Base-by-base conservation (phyloP, 2,329 filamentous ascomycete genomes). In the Plenodomus tracheiphilus region DNA sequence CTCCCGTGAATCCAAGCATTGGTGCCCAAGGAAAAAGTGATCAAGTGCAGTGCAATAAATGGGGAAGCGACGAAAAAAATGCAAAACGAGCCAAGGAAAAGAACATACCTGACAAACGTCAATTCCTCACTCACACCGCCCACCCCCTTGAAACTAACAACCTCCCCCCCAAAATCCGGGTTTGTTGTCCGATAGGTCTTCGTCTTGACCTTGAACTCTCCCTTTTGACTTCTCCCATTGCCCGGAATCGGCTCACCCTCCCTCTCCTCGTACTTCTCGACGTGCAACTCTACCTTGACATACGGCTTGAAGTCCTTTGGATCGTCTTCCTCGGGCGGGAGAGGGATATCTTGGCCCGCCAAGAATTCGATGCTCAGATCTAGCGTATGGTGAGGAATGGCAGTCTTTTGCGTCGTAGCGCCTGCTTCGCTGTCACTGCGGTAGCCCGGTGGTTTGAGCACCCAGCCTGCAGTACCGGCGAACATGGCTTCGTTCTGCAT, bases 401-500 rank as follows among this genome's bases (percentile, higher is more conserved):
- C 77, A 19, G 78, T 73, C 37, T 75, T 74, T 46, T 81, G 77
- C 28, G 57, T 66, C 8, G 45, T 59, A 15, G 28, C 28, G 28
- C 13, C 9, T 20, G 50, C 70, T 32, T 50, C 51, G 47, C 64
- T 74, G 51, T 54, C 62, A 53, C 70, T 74, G 40, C 85, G 86
- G 69, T 91, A 94, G 15, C 87, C 87, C 25, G 80, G 70, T 0
- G 92, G 91, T 73, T 97, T 97, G 53, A 94, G 79, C 2, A 92
- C 84, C 89, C 90, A 97, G 35, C 93, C 92, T 36, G 83, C 77
- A 42, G 89, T 87, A 9, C 85, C 88, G 1, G 85, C 82, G 72
- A 96, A 96, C 90, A 96, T 94, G 60, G 85, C 92, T 66, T 94
- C 86, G 66, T 97, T 97, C 13, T 96, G 81, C 93, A 97, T 97